These are phyloP conservation scores for Clitoria ternatea DNA, from an alignment of 306 rosid species.

Conservation along the genomic window DNA sequence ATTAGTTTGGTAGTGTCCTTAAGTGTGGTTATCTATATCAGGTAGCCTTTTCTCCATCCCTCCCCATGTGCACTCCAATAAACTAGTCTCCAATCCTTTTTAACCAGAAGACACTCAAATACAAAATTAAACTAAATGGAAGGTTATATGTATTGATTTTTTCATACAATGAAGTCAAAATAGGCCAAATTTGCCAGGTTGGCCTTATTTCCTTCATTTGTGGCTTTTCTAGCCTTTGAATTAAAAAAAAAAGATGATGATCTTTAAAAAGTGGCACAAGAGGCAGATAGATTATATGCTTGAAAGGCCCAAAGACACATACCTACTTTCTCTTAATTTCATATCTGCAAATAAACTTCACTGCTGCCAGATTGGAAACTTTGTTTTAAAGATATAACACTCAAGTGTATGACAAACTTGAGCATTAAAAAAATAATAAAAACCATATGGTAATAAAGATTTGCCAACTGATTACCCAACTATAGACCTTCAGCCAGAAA, in stretches of 20 bases:
- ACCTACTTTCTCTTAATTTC: constrained; percentile 14
- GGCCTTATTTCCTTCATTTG: constrained; percentile 27
- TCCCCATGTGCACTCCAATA: constrained; percentile 57
- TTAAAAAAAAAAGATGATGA: neutral
- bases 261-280: neutral
- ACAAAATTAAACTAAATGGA: neutral
- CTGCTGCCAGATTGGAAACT: constrained; percentile 36
- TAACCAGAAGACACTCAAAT: neutral
- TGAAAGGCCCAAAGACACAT: neutral
- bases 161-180: neutral
- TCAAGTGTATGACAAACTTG: constrained; percentile 22
- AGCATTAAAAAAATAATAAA: neutral
- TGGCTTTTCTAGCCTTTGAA: constrained; percentile 23
- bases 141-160: constrained; percentile 12
- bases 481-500: constrained; percentile 24
- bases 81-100: constrained; percentile 26
- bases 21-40: constrained; percentile 23
- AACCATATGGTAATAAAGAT: constrained; percentile 19
- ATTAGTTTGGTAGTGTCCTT: constrained; percentile 68
- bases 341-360: constrained; percentile 23
- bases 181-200: constrained; percentile 36
- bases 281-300: neutral
- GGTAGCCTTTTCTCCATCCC: constrained; percentile 32
- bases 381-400: constrained; percentile 5
- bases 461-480: constrained; percentile 37